Percentiles rank a stretch among this genome's conserved stretches.
Conservation (phyloP, 805 yeast genomes). For the Hanseniaspora thailandica region DNA sequence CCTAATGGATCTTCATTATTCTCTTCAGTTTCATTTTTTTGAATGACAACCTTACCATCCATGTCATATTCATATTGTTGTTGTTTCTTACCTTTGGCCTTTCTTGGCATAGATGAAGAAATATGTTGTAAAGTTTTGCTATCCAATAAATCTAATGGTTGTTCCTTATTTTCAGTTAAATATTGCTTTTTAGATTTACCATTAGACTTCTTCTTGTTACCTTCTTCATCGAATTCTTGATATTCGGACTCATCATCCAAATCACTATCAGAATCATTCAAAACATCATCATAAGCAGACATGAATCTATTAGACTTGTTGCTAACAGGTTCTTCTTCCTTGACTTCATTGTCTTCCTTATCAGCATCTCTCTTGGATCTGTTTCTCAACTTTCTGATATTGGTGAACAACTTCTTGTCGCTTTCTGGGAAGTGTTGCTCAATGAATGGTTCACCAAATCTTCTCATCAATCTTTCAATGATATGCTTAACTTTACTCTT, state of each 20-base stretch:
- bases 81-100: constrained; percentile 31
- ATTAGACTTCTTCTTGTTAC: constrained; percentile 18
- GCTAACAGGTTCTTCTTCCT: constrained; percentile 19
- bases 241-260: constrained; percentile 35
- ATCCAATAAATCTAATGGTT: constrained; percentile 84
- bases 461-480: constrained; percentile 77
- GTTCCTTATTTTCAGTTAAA: constrained; percentile 61
- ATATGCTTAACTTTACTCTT: constrained; percentile 87
- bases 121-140: constrained; percentile 74
- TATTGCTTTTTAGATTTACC: constrained; percentile 39
- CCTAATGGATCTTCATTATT: constrained; percentile 39
- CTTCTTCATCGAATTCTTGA: constrained; percentile 36
- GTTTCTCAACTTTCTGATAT: constrained; percentile 74
- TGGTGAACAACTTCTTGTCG: constrained; percentile 68
- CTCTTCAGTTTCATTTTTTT: constrained; percentile 21
- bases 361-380: constrained; percentile 67
- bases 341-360: constrained; percentile 31
- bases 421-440: constrained; percentile 81
- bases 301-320: constrained; percentile 42
- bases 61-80: constrained; percentile 28
- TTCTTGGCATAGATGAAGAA: constrained; percentile 76
- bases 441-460: constrained; percentile 79
- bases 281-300: constrained; percentile 86
- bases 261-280: constrained; percentile 63
- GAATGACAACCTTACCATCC: constrained; percentile 30